Percentiles rank a stretch among this genome's conserved stretches.
Evolutionary conservation across 2,329 filamentous ascomycete genomes (phyloP).

Genomic region (Colletotrichum ledebouriae): DNA sequence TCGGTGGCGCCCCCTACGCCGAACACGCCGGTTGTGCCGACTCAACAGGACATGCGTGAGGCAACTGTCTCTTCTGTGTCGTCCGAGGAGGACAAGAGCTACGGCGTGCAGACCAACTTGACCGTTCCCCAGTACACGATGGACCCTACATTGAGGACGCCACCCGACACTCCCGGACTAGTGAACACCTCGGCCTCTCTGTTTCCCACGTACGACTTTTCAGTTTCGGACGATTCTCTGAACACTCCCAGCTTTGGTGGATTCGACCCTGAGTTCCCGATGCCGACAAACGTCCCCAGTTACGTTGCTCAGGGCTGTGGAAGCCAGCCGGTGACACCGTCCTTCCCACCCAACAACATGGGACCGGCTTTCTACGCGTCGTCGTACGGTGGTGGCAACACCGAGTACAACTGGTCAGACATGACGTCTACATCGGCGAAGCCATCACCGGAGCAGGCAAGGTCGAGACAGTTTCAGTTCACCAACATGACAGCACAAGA

Average conservation of each 20-base stretch:
- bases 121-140: conserved; percentile 47
- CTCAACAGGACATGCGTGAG: conserved; percentile 55
- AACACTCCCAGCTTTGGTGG: conserved; percentile 61
- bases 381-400: conserved; percentile 51
- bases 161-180: conserved; percentile 66
- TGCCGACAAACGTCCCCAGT: conserved; percentile 55
- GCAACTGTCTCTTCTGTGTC: conserved; percentile 54
- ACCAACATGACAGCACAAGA: conserved; percentile 52
- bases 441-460: conserved; percentile 50
- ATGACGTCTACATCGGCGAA: conserved; percentile 52
- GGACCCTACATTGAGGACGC: conserved; percentile 64
- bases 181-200: conserved; percentile 58
- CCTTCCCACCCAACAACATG: conserved; percentile 58
- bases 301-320: conserved; percentile 59
- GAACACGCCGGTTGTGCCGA: conserved; percentile 60
- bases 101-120: conserved; percentile 42
- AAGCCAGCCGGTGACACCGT: conserved; percentile 64
- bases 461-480: conserved; percentile 50
- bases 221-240: conserved; percentile 62
- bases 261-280: conserved; percentile 59
- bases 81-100: conserved; percentile 54
- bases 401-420: conserved; percentile 67
- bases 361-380: conserved; percentile 56
- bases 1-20: conserved; percentile 64
- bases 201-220: conserved; percentile 54